These are phyloP conservation scores for Boletellus ananiceps DNA, from an alignment of 768 basidiomycete genomes.

Conservation along the genomic window DNA sequence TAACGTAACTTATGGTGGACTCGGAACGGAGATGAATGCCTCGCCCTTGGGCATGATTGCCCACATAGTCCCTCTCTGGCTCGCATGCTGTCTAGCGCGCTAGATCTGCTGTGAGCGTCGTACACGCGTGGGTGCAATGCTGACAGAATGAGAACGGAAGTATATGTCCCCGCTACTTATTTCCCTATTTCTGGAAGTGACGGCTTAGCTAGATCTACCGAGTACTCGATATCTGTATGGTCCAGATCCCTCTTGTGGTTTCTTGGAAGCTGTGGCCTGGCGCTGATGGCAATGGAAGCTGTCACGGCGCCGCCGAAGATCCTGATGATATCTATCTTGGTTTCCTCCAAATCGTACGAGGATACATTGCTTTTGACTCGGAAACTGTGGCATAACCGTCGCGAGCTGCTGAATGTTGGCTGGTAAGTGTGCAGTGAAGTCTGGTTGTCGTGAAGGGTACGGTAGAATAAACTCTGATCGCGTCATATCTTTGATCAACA, in stretches of 20 bases:
- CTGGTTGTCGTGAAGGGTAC: neutral
- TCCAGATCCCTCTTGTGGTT: neutral
- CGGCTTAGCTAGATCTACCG: neutral
- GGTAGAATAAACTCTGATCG: neutral
- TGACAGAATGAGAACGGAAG: neutral
- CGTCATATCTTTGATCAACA: neutral
- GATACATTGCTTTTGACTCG: no score
- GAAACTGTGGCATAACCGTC: neutral
- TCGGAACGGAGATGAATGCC: neutral
- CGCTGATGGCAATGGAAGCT: slow-evolving; percentile 13
- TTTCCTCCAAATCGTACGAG: no score
- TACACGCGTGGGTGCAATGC: neutral
- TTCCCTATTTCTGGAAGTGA: neutral
- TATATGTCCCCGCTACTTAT: neutral
- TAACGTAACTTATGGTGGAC: neutral
- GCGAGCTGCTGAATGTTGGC: neutral
- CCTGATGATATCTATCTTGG: neutral
- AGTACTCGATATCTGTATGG: neutral
- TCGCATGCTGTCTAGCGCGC: neutral
- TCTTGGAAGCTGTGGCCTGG: neutral
- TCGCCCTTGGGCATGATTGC: neutral
- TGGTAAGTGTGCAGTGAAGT: neutral
- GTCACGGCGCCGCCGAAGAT: neutral
- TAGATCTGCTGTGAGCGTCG: neutral
- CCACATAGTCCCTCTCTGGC: neutral